phyloP scores from a whole-genome alignment of 352 stramenopile species.

The Phytophthora capsici region DNA sequence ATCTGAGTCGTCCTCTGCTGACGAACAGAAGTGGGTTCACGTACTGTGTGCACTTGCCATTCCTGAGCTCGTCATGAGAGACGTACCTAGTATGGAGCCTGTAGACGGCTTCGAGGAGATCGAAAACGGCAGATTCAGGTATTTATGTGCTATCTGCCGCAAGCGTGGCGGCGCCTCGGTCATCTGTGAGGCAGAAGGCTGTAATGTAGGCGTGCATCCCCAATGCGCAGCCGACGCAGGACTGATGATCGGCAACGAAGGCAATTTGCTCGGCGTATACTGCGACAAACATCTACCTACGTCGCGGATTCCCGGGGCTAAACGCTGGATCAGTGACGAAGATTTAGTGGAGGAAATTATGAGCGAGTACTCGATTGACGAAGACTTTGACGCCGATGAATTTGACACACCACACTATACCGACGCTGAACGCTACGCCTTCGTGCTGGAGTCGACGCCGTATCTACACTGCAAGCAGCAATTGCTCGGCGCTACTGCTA shows the following conservation, averaged over 20 bases:
- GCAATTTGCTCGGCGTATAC: constrained; percentile 74
- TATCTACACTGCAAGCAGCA: constrained; percentile 57
- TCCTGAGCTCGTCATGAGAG: constrained; percentile 83
- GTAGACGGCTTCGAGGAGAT: constrained; percentile 87
- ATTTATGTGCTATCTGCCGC: constrained; percentile 80
- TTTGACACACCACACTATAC: constrained; percentile 35
- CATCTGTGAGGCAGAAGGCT: constrained; percentile 81
- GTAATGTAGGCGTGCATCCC: constrained; percentile 83
- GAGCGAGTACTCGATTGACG: constrained; percentile 70
- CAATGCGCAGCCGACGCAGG: constrained; percentile 78
- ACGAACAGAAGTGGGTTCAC: constrained; percentile 87
- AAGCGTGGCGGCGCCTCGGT: constrained; percentile 81
- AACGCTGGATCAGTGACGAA: constrained; percentile 86
- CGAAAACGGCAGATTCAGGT: constrained; percentile 83
- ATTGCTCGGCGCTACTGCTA: constrained; percentile 51
- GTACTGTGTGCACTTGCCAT: constrained; percentile 85
- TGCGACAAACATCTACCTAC: constrained; percentile 85
- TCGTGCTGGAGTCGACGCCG: constrained; percentile 82
- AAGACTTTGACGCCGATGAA: constrained; percentile 45
- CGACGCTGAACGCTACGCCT: constrained; percentile 61
- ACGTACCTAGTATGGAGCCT: constrained; percentile 83
- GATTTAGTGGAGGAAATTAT: constrained; percentile 87
- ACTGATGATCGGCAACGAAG: constrained; percentile 80
- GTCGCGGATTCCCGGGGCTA: constrained; percentile 70
- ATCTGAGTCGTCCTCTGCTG: constrained; percentile 19